Evolutionary conservation across 495 filamentous ascomycete species (phyloP).

Genomic region (Neurospora cerealis): DNA sequence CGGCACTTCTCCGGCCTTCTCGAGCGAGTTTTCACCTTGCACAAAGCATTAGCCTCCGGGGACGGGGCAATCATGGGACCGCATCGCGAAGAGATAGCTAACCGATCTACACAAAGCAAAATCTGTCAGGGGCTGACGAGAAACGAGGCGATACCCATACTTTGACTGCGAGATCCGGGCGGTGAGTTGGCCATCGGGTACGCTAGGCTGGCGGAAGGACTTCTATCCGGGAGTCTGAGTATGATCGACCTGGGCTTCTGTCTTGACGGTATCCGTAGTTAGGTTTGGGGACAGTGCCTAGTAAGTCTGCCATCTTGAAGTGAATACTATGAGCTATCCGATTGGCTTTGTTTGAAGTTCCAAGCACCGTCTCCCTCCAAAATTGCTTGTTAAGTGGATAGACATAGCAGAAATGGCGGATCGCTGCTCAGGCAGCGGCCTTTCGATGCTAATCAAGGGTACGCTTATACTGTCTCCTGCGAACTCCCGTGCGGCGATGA

Average conservation of each 20-base stretch:
- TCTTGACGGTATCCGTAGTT: neutral
- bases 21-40: neutral
- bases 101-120: neutral
- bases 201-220: neutral
- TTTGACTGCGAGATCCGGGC: neutral
- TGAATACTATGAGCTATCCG: neutral
- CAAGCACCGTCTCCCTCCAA: neutral
- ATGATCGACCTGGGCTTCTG: neutral
- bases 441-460: neutral
- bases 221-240: neutral
- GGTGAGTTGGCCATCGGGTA: neutral
- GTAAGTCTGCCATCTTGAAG: neutral
- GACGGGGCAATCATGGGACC: neutral
- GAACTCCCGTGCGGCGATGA: neutral
- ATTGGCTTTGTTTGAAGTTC: neutral
- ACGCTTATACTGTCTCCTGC: neutral
- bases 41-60: neutral
- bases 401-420: neutral
- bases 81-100: neutral
- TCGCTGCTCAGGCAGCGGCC: neutral
- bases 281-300: neutral
- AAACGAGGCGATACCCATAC: neutral
- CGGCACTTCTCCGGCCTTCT: neutral
- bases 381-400: neutral
- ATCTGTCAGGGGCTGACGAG: neutral